These are phyloP conservation scores for Flaveria trinervia DNA, from an alignment of 129 eudicot species.

Conservation along the genomic window DNA sequence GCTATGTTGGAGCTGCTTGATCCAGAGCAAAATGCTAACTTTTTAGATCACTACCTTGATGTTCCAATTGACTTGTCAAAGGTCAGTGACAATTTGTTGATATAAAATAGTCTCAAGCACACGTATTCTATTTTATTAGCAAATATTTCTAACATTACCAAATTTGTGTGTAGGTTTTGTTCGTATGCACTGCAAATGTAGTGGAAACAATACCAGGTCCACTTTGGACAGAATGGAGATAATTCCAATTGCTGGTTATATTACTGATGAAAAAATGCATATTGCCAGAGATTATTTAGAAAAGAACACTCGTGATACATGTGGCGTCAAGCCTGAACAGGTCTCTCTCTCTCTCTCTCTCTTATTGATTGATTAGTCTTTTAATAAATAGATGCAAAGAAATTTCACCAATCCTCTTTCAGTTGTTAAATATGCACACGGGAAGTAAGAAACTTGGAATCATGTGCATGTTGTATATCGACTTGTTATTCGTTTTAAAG, in stretches of 20 bases:
- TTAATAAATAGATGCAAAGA: not conserved
- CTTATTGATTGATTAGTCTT: not conserved
- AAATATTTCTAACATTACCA: not conserved
- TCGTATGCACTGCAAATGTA: conserved; percentile 96
- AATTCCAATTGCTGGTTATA: conserved; percentile 93
- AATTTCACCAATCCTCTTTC: not conserved
- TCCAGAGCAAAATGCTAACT: conserved; percentile 97
- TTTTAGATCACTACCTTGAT: conserved; percentile 96
- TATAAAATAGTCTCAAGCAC: not conserved
- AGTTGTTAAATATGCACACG: not conserved
- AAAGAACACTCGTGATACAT: conserved; percentile 89
- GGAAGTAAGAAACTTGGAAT: not conserved
- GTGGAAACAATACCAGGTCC: conserved; percentile 84
- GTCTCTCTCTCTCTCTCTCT: conserved; percentile 40
- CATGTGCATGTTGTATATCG: not conserved
- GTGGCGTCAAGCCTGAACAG: conserved; percentile 92
- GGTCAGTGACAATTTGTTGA: conserved; percentile 45
- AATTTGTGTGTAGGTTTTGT: conserved; percentile 68
- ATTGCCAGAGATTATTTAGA: conserved; percentile 96
- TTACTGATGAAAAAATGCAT: conserved; percentile 96
- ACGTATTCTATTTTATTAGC: not conserved
- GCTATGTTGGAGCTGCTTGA: conserved; percentile 99
- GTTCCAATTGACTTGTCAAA: conserved; percentile 92
- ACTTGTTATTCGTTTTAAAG: not conserved
- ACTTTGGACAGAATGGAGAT: conserved; percentile 98